Conservation (phyloP, 176 grass and related monocot species). For the Musa acuminata region DNA sequence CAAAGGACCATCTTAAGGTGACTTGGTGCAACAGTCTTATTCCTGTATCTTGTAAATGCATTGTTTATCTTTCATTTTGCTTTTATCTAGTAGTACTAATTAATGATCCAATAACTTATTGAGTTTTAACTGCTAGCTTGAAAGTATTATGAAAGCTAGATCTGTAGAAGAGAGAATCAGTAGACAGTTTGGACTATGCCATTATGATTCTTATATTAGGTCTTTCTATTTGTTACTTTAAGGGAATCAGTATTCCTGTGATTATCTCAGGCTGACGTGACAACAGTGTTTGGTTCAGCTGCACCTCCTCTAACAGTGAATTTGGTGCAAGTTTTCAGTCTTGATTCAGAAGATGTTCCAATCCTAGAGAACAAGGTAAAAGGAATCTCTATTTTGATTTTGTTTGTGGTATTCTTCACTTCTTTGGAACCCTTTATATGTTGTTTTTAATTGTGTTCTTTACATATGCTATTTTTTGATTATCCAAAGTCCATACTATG, state of each 20-base stretch:
- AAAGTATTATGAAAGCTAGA: too few species aligned
- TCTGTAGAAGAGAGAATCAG: too few species aligned
- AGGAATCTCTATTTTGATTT: too few species aligned
- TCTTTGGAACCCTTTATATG: not conserved
- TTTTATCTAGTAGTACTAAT: too few species aligned
- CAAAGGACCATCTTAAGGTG: slow-evolving; percentile 92
- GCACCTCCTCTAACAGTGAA: slow-evolving; percentile 67
- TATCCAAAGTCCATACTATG: too few species aligned
- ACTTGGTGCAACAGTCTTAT: not conserved
- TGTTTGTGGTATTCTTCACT: not conserved
- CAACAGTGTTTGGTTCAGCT: slow-evolving; percentile 75
- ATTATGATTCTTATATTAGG: too few species aligned
- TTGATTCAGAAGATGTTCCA: slow-evolving; percentile 43
- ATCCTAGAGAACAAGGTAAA: slow-evolving; percentile 29
- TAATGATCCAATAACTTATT: too few species aligned
- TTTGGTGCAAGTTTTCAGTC: slow-evolving; percentile 50
- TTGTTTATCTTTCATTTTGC: not conserved
- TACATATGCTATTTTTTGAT: slow-evolving; percentile 7
- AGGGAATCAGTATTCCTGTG: not conserved
- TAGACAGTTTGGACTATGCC: too few species aligned
- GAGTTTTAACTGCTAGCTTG: too few species aligned
- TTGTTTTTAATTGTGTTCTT: not conserved
- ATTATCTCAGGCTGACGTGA: slow-evolving; percentile 79
- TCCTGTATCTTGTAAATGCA: not conserved
- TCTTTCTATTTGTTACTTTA: not conserved